These are phyloP conservation scores for Fistulinella prunicolor DNA, from an alignment of 768 basidiomycete species.

Conservation along the genomic window DNA sequence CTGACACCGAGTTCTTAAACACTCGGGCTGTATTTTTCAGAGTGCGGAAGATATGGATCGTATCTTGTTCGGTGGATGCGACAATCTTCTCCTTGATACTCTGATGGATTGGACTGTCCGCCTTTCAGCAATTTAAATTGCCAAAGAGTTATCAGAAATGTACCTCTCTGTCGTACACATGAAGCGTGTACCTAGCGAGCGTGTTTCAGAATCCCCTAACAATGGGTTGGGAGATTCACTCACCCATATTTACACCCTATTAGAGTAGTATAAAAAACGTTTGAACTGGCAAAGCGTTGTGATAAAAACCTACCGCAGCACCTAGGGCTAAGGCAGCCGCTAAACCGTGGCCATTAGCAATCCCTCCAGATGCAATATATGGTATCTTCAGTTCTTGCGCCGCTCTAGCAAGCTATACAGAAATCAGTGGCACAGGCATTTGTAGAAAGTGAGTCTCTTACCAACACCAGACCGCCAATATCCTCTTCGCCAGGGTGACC, in stretches of 20 bases:
- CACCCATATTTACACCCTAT: constrained; percentile 86
- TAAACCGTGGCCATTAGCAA: constrained; percentile 83
- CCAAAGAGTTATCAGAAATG: constrained; percentile 4
- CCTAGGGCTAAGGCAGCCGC: constrained; percentile 81
- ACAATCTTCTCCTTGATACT: constrained; percentile 92
- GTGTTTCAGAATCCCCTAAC: not conserved
- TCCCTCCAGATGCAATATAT: constrained; percentile 88
- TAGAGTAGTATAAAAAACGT: not conserved
- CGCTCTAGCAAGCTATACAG: constrained; percentile 72
- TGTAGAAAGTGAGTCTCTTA: constrained; percentile 26
- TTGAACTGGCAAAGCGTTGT: not conserved
- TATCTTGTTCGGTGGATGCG: constrained; percentile 76
- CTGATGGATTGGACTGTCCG: constrained; percentile 76
- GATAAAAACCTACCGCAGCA: constrained; percentile 56
- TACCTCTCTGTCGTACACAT: constrained; percentile 88
- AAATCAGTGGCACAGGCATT: not conserved
- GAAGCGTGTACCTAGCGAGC: constrained; percentile 66
- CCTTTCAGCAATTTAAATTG: not conserved
- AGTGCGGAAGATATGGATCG: constrained; percentile 88
- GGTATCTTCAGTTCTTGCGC: constrained; percentile 81
- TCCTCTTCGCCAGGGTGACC: constrained; percentile 96
- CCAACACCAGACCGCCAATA: constrained; percentile 82
- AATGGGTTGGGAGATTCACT: not conserved
- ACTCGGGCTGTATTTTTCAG: constrained; percentile 82
- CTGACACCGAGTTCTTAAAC: constrained; percentile 79